Conservation (phyloP, 2,329 filamentous ascomycete species). For the Davidsoniella australis region DNA sequence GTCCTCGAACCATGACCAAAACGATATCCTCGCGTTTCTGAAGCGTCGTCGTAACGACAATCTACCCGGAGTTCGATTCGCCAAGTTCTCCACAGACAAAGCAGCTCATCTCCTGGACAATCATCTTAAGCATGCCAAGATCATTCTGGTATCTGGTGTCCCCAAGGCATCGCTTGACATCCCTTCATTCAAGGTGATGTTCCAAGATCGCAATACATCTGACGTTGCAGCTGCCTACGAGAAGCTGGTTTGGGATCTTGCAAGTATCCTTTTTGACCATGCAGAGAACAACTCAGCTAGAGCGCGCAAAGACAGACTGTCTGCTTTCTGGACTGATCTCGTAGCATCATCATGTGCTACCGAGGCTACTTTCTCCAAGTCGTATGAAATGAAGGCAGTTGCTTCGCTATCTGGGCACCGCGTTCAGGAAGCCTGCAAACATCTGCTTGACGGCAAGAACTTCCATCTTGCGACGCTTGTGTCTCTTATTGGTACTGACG, state of each 20-base stretch:
- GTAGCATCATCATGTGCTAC: conserved; percentile 42
- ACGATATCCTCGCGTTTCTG: conserved; percentile 26
- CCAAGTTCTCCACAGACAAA: conserved; percentile 41
- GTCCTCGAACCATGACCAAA: background rate
- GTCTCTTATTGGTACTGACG: conserved; percentile 61
- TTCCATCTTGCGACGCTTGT: conserved; percentile 74
- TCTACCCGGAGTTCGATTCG: conserved; percentile 46
- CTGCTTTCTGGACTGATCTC: conserved; percentile 47
- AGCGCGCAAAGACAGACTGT: conserved; percentile 47
- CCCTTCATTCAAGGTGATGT: conserved; percentile 22
- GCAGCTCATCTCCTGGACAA: conserved; percentile 35
- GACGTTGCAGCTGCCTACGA: conserved; percentile 41
- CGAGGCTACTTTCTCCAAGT: conserved; percentile 39
- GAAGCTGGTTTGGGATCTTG: conserved; percentile 67
- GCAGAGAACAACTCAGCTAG: conserved; percentile 16
- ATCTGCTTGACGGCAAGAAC: conserved; percentile 58
- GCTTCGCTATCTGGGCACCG: conserved; percentile 63
- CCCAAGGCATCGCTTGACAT: conserved; percentile 38
- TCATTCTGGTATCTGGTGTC: conserved; percentile 37
- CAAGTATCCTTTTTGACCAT: conserved; percentile 75
- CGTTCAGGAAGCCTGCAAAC: conserved; percentile 65
- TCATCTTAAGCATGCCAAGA: conserved; percentile 38
- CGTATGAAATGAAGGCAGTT: conserved; percentile 68
- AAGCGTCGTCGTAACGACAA: conserved; percentile 45
- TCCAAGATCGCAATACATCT: conserved; percentile 25